Evolutionary conservation across 2,329 filamentous ascomycete genomes (phyloP).

Genomic region (Elsinoe batatas): DNA sequence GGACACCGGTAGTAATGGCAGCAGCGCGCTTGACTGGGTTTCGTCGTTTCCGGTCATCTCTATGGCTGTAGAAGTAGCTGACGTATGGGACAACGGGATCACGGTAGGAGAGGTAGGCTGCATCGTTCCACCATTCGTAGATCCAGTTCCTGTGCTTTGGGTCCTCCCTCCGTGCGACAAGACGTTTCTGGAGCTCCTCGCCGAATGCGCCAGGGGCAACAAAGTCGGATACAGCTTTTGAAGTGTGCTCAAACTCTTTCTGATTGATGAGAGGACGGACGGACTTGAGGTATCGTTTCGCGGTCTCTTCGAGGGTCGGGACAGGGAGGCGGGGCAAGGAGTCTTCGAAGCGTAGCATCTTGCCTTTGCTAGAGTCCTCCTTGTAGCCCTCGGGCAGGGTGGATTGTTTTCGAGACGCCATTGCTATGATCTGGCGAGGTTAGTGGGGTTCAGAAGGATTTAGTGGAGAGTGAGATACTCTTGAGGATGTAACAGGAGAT

Average conservation of each 20-base stretch:
- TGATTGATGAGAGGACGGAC: conserved; percentile 63
- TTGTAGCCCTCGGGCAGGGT: conserved; percentile 56
- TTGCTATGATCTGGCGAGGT: conserved; percentile 18
- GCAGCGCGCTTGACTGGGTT: conserved; percentile 89
- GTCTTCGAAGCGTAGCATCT: conserved; percentile 76
- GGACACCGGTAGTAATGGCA: conserved; percentile 70
- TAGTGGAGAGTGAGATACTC: conserved; percentile 1
- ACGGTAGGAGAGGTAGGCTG: conserved; percentile 83
- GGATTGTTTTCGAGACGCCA: conserved; percentile 34
- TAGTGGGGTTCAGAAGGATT: not conserved
- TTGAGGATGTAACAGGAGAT: conserved; percentile 13
- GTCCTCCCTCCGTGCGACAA: conserved; percentile 68
- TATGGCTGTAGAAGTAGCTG: conserved; percentile 98
- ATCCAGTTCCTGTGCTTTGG: conserved; percentile 87
- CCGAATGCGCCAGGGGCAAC: conserved; percentile 77
- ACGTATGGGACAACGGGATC: conserved; percentile 97
- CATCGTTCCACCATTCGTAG: conserved; percentile 96
- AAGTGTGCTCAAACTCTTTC: conserved; percentile 60
- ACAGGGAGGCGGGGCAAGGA: conserved; percentile 73
- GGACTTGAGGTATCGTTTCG: conserved; percentile 68
- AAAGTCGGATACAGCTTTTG: conserved; percentile 80
- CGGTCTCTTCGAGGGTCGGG: conserved; percentile 72
- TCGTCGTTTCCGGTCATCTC: conserved; percentile 78
- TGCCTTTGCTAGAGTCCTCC: conserved; percentile 68
- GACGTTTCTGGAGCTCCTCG: conserved; percentile 74